Conservation (phyloP, 1,139 yeast species). For the Zhuliangozyma parablackwelliae region DNA sequence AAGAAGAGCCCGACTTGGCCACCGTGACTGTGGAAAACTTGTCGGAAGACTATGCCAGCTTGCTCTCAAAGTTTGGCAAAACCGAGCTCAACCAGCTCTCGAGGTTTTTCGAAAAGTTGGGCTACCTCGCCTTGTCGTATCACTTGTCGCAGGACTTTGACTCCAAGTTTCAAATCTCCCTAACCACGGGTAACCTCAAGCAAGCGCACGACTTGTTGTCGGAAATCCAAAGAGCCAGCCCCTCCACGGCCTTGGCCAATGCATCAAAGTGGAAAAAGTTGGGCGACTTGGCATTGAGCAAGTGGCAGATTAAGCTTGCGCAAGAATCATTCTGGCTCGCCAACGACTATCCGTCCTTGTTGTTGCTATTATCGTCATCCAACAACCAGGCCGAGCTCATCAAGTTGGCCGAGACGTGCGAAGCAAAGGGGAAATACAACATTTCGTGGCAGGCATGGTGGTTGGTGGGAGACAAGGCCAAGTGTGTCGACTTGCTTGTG, state of each 20-base stretch:
- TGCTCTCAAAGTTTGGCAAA: conserved; percentile 49
- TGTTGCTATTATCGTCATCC: conserved; percentile 78
- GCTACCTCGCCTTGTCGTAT: conserved; percentile 76
- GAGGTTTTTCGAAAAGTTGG: conserved; percentile 91
- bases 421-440: conserved; percentile 71
- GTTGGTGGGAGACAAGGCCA: conserved; percentile 68
- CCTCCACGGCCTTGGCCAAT: conserved; percentile 31
- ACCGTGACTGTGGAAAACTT: conserved; percentile 65
- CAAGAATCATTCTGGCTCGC: conserved; percentile 77
- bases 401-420: conserved; percentile 62
- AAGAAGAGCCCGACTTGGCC: conserved; percentile 34
- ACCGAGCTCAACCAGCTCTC: conserved; percentile 77
- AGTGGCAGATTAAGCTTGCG: conserved; percentile 81
- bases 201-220: conserved; percentile 73
- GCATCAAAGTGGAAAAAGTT: conserved; percentile 77
- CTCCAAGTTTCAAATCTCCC: conserved; percentile 68
- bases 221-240: conserved; percentile 48
- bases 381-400: conserved; percentile 61
- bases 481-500: conserved; percentile 63
- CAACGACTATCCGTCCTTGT: conserved; percentile 74
- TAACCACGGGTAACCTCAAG: conserved; percentile 60
- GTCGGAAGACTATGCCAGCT: conserved; percentile 48
- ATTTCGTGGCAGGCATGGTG: conserved; percentile 91
- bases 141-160: conserved; percentile 79
- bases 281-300: conserved; percentile 79